Conservation (phyloP, 2,329 filamentous ascomycete genomes). For the Venturia asperata region DNA sequence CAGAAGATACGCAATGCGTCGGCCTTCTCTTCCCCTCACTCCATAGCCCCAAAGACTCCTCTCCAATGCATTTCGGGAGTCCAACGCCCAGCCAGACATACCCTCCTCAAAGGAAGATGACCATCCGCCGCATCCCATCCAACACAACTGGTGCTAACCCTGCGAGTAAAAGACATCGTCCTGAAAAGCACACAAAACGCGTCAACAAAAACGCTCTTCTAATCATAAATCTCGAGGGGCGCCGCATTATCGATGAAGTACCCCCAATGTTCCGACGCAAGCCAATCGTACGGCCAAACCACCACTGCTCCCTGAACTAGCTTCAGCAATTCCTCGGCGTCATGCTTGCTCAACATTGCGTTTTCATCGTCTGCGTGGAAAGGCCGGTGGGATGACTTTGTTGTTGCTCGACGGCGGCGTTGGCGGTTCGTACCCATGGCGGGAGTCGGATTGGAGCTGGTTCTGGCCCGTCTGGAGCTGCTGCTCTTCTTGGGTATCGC, state of each 20-base stretch:
- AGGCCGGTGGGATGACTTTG: conserved; percentile 59
- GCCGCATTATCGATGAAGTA: conserved; percentile 95
- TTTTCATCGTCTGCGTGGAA: conserved; percentile 61
- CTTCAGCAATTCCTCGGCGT: conserved; percentile 74
- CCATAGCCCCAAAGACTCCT: too few relatives aligned
- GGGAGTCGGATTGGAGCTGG: conserved; percentile 11
- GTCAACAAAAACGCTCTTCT: neutral
- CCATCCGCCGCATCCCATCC: too few relatives aligned
- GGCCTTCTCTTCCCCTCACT: too few relatives aligned
- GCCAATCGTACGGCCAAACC: conserved; percentile 89
- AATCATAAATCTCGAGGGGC: conserved; percentile 82
- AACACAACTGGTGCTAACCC: too few relatives aligned
- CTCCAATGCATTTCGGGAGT: too few relatives aligned
- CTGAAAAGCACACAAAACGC: neutral
- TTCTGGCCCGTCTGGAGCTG: neutral
- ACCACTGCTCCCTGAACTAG: conserved; percentile 85
- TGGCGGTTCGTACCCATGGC: conserved; percentile 19
- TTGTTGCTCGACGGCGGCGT: conserved; percentile 58
- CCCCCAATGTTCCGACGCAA: conserved; percentile 85
- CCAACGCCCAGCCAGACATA: too few relatives aligned
- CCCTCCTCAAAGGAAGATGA: too few relatives aligned
- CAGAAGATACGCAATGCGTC: too few relatives aligned
- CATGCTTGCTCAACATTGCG: conserved; percentile 57
- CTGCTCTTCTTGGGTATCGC: conserved; percentile 25
- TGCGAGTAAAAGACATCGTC: too few relatives aligned